A percentile compares a stretch with the other conserved stretches of the same genome.
These are phyloP conservation scores for Arabis alpina DNA, from an alignment of 345 rosid species.

Conservation along the genomic window DNA sequence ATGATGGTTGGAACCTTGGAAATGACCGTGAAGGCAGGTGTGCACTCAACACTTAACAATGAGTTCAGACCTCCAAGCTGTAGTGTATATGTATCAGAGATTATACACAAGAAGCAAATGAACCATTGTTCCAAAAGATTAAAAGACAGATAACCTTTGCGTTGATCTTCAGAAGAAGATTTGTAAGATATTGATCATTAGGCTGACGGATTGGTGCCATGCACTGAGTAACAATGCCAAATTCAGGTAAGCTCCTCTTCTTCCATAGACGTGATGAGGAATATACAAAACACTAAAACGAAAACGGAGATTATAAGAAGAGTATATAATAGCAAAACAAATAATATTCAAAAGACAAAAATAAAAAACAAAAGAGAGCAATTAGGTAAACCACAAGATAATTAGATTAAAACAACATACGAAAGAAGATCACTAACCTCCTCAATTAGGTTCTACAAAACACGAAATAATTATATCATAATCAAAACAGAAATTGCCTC, in stretches of 20 bases:
- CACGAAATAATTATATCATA: too few relatives aligned
- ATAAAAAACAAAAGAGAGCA: too few relatives aligned
- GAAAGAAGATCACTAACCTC: too few relatives aligned
- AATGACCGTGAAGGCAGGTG: slow-evolving; percentile 63
- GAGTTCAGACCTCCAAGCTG: slow-evolving; percentile 98
- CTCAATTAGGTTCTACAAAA: too few relatives aligned
- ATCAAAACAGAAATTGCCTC: too few relatives aligned
- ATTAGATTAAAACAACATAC: too few relatives aligned
- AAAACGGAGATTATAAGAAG: too few relatives aligned
- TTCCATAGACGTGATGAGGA: slow-evolving; percentile 82
- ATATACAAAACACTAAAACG: too few relatives aligned
- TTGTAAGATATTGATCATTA: slow-evolving; percentile 89
- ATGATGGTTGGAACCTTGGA: slow-evolving; percentile 70
- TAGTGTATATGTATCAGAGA: slow-evolving; percentile 22
- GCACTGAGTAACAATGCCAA: slow-evolving; percentile 88
- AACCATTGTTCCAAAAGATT: not conserved
- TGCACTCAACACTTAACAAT: slow-evolving; percentile 61
- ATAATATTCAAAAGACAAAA: too few relatives aligned
- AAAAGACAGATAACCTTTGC: slow-evolving; percentile 65
- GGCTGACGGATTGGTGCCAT: slow-evolving; percentile 72
- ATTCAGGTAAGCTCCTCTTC: slow-evolving; percentile 71
- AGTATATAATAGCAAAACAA: too few relatives aligned
- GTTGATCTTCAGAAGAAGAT: slow-evolving; percentile 83
- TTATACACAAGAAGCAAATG: slow-evolving; percentile 20
- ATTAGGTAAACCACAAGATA: too few relatives aligned